phyloP scores from a whole-genome alignment of 495 filamentous ascomycete species.

The Penicillium robsamsonii region DNA sequence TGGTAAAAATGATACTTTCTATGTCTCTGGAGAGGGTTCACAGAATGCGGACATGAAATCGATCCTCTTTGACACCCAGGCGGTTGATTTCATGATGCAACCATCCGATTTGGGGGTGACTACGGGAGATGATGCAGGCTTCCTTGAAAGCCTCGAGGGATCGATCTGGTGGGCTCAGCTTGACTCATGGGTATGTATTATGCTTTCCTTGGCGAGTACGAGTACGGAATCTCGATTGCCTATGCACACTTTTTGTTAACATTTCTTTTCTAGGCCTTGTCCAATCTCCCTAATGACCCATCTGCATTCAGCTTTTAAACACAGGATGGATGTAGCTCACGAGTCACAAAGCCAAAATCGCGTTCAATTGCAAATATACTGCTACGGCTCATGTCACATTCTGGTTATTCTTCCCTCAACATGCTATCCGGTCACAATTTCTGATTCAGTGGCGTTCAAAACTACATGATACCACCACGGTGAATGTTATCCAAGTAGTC shows the following conservation, averaged over 20 bases:
- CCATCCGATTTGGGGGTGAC: constrained; percentile 1
- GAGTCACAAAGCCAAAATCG: not conserved
- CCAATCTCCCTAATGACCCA: constrained; percentile 27
- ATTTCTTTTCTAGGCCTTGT: constrained; percentile 21
- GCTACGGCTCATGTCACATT: not conserved
- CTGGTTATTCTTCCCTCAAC: not conserved
- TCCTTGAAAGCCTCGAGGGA: constrained; percentile 34
- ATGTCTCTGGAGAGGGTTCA: constrained; percentile 7
- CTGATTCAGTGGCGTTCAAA: not conserved
- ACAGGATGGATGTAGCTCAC: not conserved
- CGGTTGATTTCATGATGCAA: constrained; percentile 14
- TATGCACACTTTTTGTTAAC: not conserved
- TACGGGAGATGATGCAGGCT: constrained; percentile 11
- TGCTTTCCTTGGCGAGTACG: not conserved
- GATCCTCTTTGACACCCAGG: constrained; percentile 15
- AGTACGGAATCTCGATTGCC: not conserved
- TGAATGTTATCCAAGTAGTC: constrained; percentile 7
- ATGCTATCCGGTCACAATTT: not conserved
- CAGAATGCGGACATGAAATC: constrained; percentile 5
- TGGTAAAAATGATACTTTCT: constrained; percentile 1
- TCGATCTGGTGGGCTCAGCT: constrained; percentile 38
- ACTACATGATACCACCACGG: not conserved
- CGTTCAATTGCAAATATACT: not conserved
- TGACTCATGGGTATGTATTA: constrained; percentile 34
- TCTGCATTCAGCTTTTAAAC: constrained; percentile 17